These are phyloP conservation scores for Globisporangium cylindrosporum DNA, from an alignment of 352 stramenopile genomes.

Conservation along the genomic window DNA sequence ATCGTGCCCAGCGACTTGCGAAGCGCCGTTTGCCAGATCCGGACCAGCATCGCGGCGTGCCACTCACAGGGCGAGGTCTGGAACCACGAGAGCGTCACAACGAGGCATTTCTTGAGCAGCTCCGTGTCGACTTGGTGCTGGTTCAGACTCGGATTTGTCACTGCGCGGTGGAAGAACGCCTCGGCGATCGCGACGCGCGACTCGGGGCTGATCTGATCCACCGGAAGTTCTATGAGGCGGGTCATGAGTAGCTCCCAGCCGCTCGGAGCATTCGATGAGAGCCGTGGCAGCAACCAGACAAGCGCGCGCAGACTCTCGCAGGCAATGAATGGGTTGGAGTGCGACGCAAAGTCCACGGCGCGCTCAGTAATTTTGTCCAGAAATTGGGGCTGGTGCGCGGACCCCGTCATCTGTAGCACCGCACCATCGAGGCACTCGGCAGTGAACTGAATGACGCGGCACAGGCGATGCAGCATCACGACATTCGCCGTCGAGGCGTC, in stretches of 20 bases:
- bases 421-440: constrained; percentile 45
- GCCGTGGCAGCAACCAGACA: constrained; percentile 68
- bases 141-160: constrained; percentile 38
- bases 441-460: constrained; percentile 49
- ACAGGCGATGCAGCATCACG: constrained; percentile 47
- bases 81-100: constrained; percentile 61
- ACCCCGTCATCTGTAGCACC: constrained; percentile 38
- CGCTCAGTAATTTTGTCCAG: constrained; percentile 46
- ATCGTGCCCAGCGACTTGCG: constrained; percentile 36
- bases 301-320: constrained; percentile 60
- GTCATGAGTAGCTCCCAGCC: constrained; percentile 42
- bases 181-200: constrained; percentile 53
- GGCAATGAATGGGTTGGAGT: constrained; percentile 53
- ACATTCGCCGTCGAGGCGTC: constrained; percentile 20
- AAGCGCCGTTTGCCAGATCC: constrained; percentile 60
- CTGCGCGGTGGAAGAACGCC: constrained; percentile 58
- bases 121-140: constrained; percentile 37
- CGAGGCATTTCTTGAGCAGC: constrained; percentile 47
- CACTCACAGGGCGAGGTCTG: constrained; percentile 54
- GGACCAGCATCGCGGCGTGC: constrained; percentile 55
- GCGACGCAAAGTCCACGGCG: constrained; percentile 35
- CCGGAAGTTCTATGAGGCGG: constrained; percentile 45
- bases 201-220: constrained; percentile 45
- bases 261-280: constrained; percentile 12
- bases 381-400: constrained; percentile 47